phyloP scores from a whole-genome alignment of 1,284 basidiomycete species.

The Sanguinoderma infundibulare region DNA sequence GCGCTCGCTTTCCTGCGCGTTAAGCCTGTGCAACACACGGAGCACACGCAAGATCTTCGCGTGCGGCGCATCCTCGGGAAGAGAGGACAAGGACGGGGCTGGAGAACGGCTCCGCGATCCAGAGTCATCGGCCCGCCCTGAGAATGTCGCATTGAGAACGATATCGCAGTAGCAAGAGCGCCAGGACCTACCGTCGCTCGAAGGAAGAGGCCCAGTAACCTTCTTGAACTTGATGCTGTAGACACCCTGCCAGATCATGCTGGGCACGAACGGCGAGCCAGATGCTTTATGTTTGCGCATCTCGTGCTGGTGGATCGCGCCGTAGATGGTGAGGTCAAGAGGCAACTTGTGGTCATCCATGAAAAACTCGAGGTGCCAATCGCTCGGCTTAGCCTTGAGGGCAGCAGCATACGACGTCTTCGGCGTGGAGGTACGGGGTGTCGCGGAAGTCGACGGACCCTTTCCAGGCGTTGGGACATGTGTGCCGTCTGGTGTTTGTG shows the following conservation, averaged over 20 bases:
- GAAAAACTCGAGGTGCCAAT: constrained; percentile 97
- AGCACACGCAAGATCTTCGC: constrained; percentile 92
- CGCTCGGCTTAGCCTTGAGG: constrained; percentile 87
- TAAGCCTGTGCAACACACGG: constrained; percentile 84
- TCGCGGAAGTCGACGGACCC: constrained; percentile 38
- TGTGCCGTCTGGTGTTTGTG: constrained; percentile 95
- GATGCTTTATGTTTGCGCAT: constrained; percentile 63
- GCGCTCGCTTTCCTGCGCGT: constrained; percentile 67
- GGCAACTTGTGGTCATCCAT: constrained; percentile 87
- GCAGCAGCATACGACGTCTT: constrained; percentile 91
- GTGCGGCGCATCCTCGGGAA: constrained; percentile 86
- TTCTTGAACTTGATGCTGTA: constrained; percentile 95
- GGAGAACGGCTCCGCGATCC: constrained; percentile 59
- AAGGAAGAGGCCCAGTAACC: constrained; percentile 80
- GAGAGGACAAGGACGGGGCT: constrained; percentile 69
- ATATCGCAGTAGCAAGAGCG: background rate
- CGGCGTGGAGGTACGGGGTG: constrained; percentile 47
- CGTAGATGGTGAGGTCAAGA: constrained; percentile 92
- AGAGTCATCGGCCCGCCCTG: constrained; percentile 40
- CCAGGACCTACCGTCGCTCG: constrained; percentile 56
- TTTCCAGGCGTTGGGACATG: constrained; percentile 85
- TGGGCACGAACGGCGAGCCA: constrained; percentile 58
- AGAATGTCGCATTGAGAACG: background rate
- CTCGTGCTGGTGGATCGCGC: constrained; percentile 91
- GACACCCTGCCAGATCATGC: constrained; percentile 86